Base-by-base conservation (phyloP, 2,329 filamentous ascomycete genomes). In the Fusarium sp. region DNA sequence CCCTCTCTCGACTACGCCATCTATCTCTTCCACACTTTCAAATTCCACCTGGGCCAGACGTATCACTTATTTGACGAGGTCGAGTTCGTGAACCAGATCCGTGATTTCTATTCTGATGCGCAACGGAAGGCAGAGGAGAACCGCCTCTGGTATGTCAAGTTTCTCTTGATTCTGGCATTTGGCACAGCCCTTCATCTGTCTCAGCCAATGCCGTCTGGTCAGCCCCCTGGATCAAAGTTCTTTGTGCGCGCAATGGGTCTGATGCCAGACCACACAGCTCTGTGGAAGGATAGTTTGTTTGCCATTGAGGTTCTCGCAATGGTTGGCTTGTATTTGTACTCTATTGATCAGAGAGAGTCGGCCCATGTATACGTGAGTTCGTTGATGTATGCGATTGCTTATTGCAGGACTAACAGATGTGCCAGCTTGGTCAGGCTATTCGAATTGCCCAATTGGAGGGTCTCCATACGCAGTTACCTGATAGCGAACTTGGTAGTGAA, bases 101-200 rank as follows among this genome's bases (percentile, higher is more conserved):
- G 71, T 3, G 66, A 71, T 1, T 74, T 74, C 11, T 74, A 75
- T 32, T 64, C 61, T 6, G 59, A 74, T 9, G 61, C 71, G 1
- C 43, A 61, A n/a, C 41, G 22, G 20, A 74, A 66, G 24, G 72
- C 70, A 15, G 43, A 55, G 10, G 62, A 69, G 19, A 66, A 55
- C 13, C 56, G 52, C 26, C 65, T 86, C 22, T 85, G 84, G 84
- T 84, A 83, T 67, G 79, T 84, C 46, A 83, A 86, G 57, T 84
- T 83, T 51, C 75, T 86, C 6, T 71, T 86, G 5, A 79, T 86
- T 19, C 75, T 87, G 17, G 83, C 84, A 2, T 76, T 75, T 60
- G 74, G 75, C 9, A 75, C 68, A 8, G 75, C 75, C 4, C 76
- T 76, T 35, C 60, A 71, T 2, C 43, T 59, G 5, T 47, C 64